Base-by-base conservation (phyloP, 140 eudicot species). In the Flaveria floridana region DNA sequence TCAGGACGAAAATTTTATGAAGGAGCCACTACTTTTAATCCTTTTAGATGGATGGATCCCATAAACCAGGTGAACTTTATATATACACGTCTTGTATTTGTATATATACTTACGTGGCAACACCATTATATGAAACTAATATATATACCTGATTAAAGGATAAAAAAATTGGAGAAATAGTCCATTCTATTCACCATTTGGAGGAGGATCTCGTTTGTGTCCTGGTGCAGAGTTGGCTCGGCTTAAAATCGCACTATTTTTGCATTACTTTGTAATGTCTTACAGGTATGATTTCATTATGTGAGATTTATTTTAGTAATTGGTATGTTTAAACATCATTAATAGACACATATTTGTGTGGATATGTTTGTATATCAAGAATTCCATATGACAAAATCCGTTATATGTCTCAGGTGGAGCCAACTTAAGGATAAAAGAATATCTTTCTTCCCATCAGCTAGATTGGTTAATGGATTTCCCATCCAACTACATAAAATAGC, bases 141-240 rank as follows among this genome's bases (percentile, higher is more conserved):
- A 3, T 47, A 12, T 46, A 1, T 13, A 62, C 0, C 2, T 64
- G 73, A 65, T 62, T 57, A 1, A 2, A 90, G 97, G 92, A 88
- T 28, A 91, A 88, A 82, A 81, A 48, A 88, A 85, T 68, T 88
- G 90, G 95, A 88, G 95, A 81, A 86, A 79, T 77, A 84, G 95
- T 72, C 84, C 79, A n/a, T 83, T 76, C 9, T 91, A 84, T 52
- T 81, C 92, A 34, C 97, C 97, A 2, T 91, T 91, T 42, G 96
- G 97, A 65, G 92, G 95, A 76, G 97, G 97, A n/a, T 75, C 86
- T 26, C 86, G 96, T 23, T 85, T 91, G 23, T 91, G 97, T 82
- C 96, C 97, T 7, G 97, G 97, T 21, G 95, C 92, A 52, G 97
- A 91, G 80, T 52, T 91, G 80, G 96, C 97, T 44, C 91, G 92